phyloP scores from a whole-genome alignment of 768 basidiomycete genomes.

The Lanmaoa rubissima region DNA sequence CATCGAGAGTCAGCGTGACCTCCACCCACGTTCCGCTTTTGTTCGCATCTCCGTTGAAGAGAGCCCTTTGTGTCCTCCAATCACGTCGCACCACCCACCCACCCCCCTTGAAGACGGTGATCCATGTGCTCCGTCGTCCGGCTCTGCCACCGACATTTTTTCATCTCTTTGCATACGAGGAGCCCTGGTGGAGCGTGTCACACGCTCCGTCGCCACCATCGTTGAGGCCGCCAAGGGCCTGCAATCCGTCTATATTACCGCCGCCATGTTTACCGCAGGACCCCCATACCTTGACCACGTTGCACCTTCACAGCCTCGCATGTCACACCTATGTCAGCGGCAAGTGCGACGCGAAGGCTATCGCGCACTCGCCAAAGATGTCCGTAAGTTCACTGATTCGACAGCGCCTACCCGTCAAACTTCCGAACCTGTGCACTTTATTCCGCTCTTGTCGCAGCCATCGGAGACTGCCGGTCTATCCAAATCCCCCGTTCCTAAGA shows the following conservation, averaged over 20 bases:
- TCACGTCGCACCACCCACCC: neutral
- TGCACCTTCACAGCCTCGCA: slow-evolving; percentile 17
- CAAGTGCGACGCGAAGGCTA: slow-evolving; percentile 37
- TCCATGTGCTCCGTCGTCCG: slow-evolving; percentile 11
- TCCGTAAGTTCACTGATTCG: slow-evolving; percentile 39
- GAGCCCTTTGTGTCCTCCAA: slow-evolving; percentile 32
- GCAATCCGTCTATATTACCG: slow-evolving; percentile 56
- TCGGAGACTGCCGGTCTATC: slow-evolving; percentile 31
- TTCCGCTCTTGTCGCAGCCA: slow-evolving; percentile 38
- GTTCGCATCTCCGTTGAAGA: slow-evolving; percentile 38
- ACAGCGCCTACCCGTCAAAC: slow-evolving; percentile 10
- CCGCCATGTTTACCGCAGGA: slow-evolving; percentile 48
- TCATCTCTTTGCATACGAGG: slow-evolving; percentile 10
- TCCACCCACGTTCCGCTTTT: slow-evolving; percentile 35
- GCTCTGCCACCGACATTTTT: neutral
- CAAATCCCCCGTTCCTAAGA: slow-evolving; percentile 29
- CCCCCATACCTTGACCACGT: slow-evolving; percentile 22
- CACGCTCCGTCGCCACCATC: slow-evolving; percentile 40
- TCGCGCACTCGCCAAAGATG: slow-evolving; percentile 43
- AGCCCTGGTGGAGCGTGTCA: slow-evolving; percentile 27
- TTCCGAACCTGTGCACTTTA: slow-evolving; percentile 37
- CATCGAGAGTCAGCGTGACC: slow-evolving; percentile 32
- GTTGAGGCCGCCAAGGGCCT: slow-evolving; percentile 54
- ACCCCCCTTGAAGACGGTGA: slow-evolving; percentile 17
- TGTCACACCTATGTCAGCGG: slow-evolving; percentile 10